These are phyloP conservation scores for Nemophila menziesii DNA, from an alignment of 257 asterid genomes.

Conservation along the genomic window DNA sequence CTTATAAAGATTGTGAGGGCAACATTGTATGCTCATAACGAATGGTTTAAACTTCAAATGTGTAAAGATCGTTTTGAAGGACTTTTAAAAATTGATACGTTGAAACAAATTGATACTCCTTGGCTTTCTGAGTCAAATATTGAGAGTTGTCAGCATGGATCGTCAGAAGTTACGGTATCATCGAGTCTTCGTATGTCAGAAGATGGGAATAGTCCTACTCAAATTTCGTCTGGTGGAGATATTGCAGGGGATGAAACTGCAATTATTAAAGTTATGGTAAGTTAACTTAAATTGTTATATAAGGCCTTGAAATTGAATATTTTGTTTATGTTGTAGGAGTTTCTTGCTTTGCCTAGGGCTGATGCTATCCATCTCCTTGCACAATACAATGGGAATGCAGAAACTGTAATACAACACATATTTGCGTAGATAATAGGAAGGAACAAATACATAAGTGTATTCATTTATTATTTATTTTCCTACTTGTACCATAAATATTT, in stretches of 20 bases:
- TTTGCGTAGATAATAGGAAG: slow-evolving; percentile 27
- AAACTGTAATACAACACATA: slow-evolving; percentile 85
- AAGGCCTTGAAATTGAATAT: not conserved
- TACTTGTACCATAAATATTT: not conserved
- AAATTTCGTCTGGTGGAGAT: slow-evolving; percentile 49
- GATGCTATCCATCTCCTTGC: slow-evolving; percentile 96
- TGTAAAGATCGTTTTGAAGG: slow-evolving; percentile 91
- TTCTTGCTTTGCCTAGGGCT: slow-evolving; percentile 91
- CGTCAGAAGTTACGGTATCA: slow-evolving; percentile 59
- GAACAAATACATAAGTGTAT: slow-evolving; percentile 2
- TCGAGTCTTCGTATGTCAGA: slow-evolving; percentile 52
- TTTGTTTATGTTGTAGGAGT: slow-evolving; percentile 46
- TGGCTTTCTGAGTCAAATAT: slow-evolving; percentile 40
- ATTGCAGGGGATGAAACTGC: slow-evolving; percentile 77
- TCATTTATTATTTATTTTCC: slow-evolving; percentile 1
- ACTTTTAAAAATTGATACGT: slow-evolving; percentile 55
- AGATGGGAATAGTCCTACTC: slow-evolving; percentile 70
- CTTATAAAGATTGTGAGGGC: slow-evolving; percentile 87
- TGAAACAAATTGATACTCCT: slow-evolving; percentile 53
- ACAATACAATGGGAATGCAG: slow-evolving; percentile 88
- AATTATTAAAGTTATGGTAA: slow-evolving; percentile 91
- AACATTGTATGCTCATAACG: slow-evolving; percentile 59
- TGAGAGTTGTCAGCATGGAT: slow-evolving; percentile 58
- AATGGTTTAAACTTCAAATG: slow-evolving; percentile 98
- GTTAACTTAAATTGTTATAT: slow-evolving; percentile 16